phyloP scores from a whole-genome alignment of 768 basidiomycete genomes.

The Leccinum ochraceum region DNA sequence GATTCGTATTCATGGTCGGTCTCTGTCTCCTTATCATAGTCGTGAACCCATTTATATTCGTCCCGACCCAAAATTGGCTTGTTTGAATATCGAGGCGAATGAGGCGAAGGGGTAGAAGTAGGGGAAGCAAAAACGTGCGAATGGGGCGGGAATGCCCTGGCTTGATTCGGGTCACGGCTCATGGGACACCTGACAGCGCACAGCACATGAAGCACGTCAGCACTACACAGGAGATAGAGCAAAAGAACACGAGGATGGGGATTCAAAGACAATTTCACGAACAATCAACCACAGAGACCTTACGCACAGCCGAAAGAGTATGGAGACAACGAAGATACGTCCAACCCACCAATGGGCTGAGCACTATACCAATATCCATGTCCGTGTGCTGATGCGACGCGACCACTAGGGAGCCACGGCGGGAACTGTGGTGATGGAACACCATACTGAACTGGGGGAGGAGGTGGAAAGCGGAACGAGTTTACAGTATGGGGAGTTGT shows the following conservation, averaged over 20 bases:
- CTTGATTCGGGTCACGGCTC: slow-evolving; percentile 12
- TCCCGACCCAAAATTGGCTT: no score
- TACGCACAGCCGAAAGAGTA: neutral
- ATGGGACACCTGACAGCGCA: slow-evolving; percentile 15
- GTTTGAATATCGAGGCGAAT: no score
- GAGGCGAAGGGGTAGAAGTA: no score
- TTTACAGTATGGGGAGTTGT: slow-evolving; percentile 1
- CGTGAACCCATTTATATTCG: no score
- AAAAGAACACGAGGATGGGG: neutral
- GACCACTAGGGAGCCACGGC: slow-evolving; percentile 17
- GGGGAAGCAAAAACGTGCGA: neutral
- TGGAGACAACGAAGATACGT: slow-evolving; percentile 1
- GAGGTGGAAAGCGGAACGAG: slow-evolving; percentile 16
- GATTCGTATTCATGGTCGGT: no score
- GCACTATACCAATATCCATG: slow-evolving; percentile 24
- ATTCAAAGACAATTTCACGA: neutral
- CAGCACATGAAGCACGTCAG: slow-evolving; percentile 11
- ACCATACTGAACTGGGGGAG: slow-evolving; percentile 11
- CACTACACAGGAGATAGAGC: slow-evolving; percentile 1
- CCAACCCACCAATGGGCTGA: slow-evolving; percentile 23
- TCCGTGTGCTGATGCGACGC: slow-evolving; percentile 12
- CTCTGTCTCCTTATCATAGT: no score
- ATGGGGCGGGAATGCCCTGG: slow-evolving; percentile 6
- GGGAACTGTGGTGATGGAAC: slow-evolving; percentile 16
- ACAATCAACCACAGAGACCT: neutral